phyloP scores from a whole-genome alignment of 192 early-diverging fungal genomes.

The Glomus cerebriforme region DNA sequence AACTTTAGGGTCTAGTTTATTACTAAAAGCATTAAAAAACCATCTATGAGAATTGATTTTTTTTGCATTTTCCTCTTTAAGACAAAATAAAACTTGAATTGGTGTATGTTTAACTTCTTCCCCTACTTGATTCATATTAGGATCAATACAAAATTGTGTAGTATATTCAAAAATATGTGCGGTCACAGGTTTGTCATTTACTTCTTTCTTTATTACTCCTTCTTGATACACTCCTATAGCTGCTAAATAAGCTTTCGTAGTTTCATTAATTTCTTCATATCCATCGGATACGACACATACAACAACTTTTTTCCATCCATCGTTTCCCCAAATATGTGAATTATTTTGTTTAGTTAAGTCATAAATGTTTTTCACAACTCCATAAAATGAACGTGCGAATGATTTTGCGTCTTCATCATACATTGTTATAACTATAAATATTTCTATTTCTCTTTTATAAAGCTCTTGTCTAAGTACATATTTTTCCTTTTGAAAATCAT shows the following conservation, averaged over 20 bases:
- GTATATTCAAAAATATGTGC: conserved; percentile 76
- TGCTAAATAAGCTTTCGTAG: conserved; percentile 65
- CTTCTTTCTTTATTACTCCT: conserved; percentile 62
- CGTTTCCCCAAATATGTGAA: conserved; percentile 68
- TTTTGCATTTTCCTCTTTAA: conserved; percentile 91
- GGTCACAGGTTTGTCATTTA: conserved; percentile 65
- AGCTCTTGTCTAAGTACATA: conserved; percentile 74
- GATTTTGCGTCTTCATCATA: conserved; percentile 82
- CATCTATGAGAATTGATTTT: conserved; percentile 82
- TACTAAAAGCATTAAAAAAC: conserved; percentile 69
- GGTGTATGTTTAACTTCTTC: conserved; percentile 64
- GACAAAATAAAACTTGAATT: conserved; percentile 78
- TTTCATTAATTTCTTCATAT: conserved; percentile 67
- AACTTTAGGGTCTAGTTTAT: conserved; percentile 56
- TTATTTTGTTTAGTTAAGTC: conserved; percentile 77
- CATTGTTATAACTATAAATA: conserved; percentile 86
- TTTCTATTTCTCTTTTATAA: conserved; percentile 61
- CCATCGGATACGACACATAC: conserved; percentile 82
- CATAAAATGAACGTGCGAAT: conserved; percentile 83
- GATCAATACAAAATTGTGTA: conserved; percentile 71
- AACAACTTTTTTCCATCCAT: conserved; percentile 83
- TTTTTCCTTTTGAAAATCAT: conserved; percentile 71
- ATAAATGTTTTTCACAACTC: conserved; percentile 86
- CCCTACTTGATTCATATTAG: conserved; percentile 64
- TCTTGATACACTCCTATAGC: conserved; percentile 84